phyloP scores from a whole-genome alignment of 169 alveolate species.

The Plasmodium sp. region DNA sequence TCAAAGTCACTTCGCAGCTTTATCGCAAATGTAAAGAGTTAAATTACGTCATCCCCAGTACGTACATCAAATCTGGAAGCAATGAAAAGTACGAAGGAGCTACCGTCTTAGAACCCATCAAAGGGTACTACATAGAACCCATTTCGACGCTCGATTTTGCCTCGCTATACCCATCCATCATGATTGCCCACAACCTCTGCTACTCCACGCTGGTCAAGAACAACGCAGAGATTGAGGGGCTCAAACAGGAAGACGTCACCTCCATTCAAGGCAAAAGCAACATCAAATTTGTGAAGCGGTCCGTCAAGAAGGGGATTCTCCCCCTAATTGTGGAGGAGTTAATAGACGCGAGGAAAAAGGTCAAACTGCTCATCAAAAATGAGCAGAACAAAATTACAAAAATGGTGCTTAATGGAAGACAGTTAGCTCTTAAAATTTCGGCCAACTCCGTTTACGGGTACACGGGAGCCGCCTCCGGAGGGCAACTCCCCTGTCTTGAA shows the following conservation, averaged over 20 bases:
- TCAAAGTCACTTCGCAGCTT: conserved; percentile 97
- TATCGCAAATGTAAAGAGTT: conserved; percentile 93
- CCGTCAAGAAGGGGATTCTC: conserved; percentile 93
- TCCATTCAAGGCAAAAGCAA: conserved; percentile 52
- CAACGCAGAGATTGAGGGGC: conserved; percentile 76
- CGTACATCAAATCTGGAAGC: conserved; percentile 66
- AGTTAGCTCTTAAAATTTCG: conserved; percentile 97
- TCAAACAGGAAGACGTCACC: conserved; percentile 71
- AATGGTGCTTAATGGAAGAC: conserved; percentile 98
- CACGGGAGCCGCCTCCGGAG: conserved; percentile 98
- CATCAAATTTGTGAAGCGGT: conserved; percentile 27
- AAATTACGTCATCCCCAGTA: conserved; percentile 94
- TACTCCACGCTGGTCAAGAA: conserved; percentile 95
- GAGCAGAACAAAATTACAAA: conserved; percentile 94
- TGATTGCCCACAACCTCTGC: conserved; percentile 99
- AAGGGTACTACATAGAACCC: conserved; percentile 97
- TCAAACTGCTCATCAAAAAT: conserved; percentile 92
- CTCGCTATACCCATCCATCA: conserved; percentile 99
- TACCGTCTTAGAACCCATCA: conserved; percentile 94
- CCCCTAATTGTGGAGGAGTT: conserved; percentile 98
- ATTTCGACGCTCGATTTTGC: conserved; percentile 99
- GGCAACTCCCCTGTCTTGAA: conserved; percentile 97
- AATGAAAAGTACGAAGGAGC: conserved; percentile 96
- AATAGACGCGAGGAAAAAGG: conserved; percentile 96
- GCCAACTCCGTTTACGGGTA: conserved; percentile 99